Evolutionary conservation across 768 basidiomycete species (phyloP).

Genomic region (Pleurotus citrinopileatus): DNA sequence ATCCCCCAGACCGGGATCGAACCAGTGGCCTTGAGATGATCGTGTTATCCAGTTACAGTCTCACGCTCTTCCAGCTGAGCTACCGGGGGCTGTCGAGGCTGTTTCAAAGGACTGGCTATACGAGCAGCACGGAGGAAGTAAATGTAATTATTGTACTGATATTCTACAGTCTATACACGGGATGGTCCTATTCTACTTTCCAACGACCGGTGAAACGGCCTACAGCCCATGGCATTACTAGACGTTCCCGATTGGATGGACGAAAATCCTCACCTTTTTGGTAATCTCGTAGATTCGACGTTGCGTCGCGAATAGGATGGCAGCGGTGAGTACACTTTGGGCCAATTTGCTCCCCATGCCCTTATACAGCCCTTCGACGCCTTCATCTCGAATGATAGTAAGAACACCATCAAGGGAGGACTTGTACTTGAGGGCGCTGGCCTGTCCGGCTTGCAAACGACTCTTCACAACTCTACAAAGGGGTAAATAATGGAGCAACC

Average conservation of each 20-base stretch:
- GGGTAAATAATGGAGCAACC: not conserved
- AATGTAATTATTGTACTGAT: too few relatives aligned
- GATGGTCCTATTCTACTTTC: not conserved
- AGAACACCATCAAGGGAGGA: conserved; percentile 55
- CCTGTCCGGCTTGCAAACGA: conserved; percentile 62
- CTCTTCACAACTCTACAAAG: conserved; percentile 55
- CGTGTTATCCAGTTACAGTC: conserved; percentile 5
- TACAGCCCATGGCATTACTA: not conserved
- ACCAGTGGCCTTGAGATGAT: conserved; percentile 10
- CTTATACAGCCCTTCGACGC: conserved; percentile 79
- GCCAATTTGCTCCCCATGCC: conserved; percentile 86
- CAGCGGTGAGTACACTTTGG: conserved; percentile 91
- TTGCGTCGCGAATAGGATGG: conserved; percentile 90
- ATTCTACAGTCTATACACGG: too few relatives aligned
- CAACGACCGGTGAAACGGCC: not conserved
- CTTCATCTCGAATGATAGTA: conserved; percentile 77
- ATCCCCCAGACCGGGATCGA: conserved; percentile 11
- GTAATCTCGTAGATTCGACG: conserved; percentile 66
- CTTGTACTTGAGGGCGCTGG: conserved; percentile 49
- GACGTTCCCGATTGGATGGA: not conserved
- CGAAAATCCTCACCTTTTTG: conserved; percentile 6
- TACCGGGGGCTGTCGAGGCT: not conserved
- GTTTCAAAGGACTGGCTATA: not conserved
- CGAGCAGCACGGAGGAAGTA: too few relatives aligned
- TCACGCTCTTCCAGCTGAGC: conserved; percentile 11